Conservation (phyloP, 768 basidiomycete genomes). For the Xerocomellus chrysenteron region DNA sequence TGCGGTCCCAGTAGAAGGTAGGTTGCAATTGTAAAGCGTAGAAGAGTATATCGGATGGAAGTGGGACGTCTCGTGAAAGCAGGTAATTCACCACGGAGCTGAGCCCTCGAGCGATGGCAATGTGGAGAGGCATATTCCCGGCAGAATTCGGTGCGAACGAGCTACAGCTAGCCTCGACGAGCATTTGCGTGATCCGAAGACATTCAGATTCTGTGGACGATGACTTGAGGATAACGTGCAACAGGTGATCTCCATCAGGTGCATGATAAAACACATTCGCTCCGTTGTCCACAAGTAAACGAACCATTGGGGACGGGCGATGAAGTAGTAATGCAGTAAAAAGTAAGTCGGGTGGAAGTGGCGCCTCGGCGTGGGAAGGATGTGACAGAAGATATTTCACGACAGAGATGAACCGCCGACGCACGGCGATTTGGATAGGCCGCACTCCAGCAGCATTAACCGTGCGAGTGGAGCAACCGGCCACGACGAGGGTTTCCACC, state of each 20-base stretch:
- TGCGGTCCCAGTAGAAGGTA: too few species aligned
- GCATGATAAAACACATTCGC: background rate
- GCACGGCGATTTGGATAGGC: background rate
- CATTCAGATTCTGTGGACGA: background rate
- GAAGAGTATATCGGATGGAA: background rate
- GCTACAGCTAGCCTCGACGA: background rate
- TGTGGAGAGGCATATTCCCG: background rate
- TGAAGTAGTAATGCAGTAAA: fast-evolving
- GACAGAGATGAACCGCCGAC: background rate
- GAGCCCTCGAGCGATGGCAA: background rate
- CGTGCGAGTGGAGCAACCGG: background rate
- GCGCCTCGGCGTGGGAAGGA: too few species aligned
- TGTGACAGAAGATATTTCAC: background rate
- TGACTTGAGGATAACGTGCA: background rate
- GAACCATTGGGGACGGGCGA: background rate
- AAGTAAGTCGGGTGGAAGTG: too few species aligned
- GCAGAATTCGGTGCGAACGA: too few species aligned
- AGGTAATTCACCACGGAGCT: background rate
- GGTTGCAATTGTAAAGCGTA: too few species aligned
- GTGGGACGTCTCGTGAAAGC: background rate
- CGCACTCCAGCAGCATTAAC: background rate
- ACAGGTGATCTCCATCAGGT: background rate
- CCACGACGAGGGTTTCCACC: background rate
- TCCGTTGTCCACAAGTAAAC: background rate
- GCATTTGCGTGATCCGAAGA: background rate